phyloP scores from a whole-genome alignment of 345 rosid species.

The Zanthoxylum bungeanum region DNA sequence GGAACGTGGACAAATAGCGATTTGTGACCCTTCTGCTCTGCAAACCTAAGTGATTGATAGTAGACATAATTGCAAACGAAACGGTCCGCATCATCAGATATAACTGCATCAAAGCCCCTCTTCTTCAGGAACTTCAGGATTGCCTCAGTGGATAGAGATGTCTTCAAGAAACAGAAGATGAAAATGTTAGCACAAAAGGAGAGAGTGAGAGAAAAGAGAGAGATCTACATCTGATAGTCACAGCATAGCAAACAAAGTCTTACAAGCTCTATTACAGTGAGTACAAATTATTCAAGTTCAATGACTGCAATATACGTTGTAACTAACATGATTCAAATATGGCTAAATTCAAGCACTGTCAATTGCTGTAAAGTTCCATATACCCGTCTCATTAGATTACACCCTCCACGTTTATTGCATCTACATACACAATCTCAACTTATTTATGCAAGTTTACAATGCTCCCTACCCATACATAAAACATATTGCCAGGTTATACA shows the following conservation, averaged over 20 bases:
- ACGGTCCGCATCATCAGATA: conserved; percentile 69
- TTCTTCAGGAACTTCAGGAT: conserved; percentile 42
- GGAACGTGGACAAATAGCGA: conserved; percentile 80
- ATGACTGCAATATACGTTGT: not conserved
- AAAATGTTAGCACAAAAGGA: not conserved
- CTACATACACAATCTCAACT: not conserved
- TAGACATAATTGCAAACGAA: conserved; percentile 79
- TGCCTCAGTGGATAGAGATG: conserved; percentile 43
- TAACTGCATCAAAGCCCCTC: conserved; percentile 40
- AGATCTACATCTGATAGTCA: not conserved
- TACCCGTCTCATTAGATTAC: not conserved
- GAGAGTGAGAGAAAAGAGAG: not conserved
- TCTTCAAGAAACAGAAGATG: conserved; percentile 32
- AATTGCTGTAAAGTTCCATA: not conserved
- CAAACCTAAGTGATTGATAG: conserved; percentile 66
- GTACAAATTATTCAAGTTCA: not conserved
- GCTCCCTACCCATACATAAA: not conserved
- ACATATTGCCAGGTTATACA: not conserved
- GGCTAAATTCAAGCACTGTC: not conserved
- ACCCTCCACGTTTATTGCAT: not conserved
- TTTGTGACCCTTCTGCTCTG: conserved; percentile 65
- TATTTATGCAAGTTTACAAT: not conserved
- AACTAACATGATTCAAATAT: not conserved
- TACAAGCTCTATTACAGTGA: not conserved
- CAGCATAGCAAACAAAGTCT: not conserved